Conservation (phyloP, 768 basidiomycete genomes). For the Boletus patriciae region DNA sequence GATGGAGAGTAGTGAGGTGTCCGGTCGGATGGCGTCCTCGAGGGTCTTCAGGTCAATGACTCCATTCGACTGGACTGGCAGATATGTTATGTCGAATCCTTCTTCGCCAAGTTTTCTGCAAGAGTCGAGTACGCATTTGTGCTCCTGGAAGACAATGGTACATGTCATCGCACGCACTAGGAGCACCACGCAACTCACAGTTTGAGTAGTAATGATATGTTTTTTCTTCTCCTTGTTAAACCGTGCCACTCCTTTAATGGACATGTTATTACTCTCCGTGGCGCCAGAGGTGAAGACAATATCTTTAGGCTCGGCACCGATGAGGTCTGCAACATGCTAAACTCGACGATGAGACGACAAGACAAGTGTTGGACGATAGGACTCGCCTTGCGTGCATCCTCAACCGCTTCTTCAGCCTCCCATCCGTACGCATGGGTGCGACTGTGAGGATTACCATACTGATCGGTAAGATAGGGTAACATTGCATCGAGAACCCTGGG, state of each 20-base stretch:
- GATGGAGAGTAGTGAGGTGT: slow-evolving; percentile 91
- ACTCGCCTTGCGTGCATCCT: slow-evolving; percentile 80
- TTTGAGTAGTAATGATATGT: slow-evolving; percentile 94
- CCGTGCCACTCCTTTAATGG: slow-evolving; percentile 93
- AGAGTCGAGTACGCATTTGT: slow-evolving; percentile 98
- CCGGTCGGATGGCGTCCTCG: slow-evolving; percentile 86
- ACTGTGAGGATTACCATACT: slow-evolving; percentile 97
- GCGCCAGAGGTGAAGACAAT: slow-evolving; percentile 97
- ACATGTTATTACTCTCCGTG: slow-evolving; percentile 97
- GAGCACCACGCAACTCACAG: slow-evolving; percentile 49
- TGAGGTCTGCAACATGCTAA: slow-evolving; percentile 86
- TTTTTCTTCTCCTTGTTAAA: slow-evolving; percentile 93
- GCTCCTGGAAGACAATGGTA: slow-evolving; percentile 60
- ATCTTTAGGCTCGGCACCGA: slow-evolving; percentile 94
- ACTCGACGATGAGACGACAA: not conserved
- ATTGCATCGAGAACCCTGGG: slow-evolving; percentile 96
- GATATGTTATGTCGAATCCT: slow-evolving; percentile 96
- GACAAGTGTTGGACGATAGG: slow-evolving; percentile 8
- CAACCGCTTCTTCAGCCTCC: slow-evolving; percentile 96
- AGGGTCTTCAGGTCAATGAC: slow-evolving; percentile 76
- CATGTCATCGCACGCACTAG: not conserved
- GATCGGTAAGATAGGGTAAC: slow-evolving; percentile 93
- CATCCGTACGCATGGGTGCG: slow-evolving; percentile 99
- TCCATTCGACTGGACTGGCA: slow-evolving; percentile 90
- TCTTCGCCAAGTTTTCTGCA: slow-evolving; percentile 94